Base-by-base conservation (phyloP, 345 rosid species). In the Pistacia vera region DNA sequence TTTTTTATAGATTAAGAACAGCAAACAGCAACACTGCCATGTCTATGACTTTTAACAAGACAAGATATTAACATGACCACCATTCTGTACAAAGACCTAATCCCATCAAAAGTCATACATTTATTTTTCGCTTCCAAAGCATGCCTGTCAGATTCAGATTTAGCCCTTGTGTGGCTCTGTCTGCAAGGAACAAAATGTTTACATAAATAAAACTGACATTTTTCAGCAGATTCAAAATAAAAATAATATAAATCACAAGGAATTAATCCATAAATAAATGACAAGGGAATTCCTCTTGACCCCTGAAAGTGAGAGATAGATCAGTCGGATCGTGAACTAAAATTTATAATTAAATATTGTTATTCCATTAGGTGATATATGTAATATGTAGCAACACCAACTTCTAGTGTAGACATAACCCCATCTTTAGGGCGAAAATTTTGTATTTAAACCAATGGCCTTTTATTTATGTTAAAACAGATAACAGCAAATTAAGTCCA, bases 121-220 rank as follows among this genome's bases (percentile, higher is more conserved):
- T 83, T 80, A 78, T 72, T 75, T 61, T 22, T 54, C 46, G 17
- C 30, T 66, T 28, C 61, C 56, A 55, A 30, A n/a, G 57, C 72
- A 44, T 18, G 17, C n/a, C 46, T 8, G 13, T 52, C 36, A 41
- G 66, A 33, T 30, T 63, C 20, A 36, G 4, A 46, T 14, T 82
- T 75, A 82, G 25, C 68, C 72, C 72, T 75, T 57, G 4, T 36
- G 72, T 30, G 72, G 44, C 58, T 68, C 80, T 57, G 55, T 78
- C 84, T 83, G 82, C 74, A 72, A 33, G 8, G 35, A 51, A 36
- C 3, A 20, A 28, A 48, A 54, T 4, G 8, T 20, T 22, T 30
- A 57, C 4, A 46, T 38, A 12, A 10, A 38, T 4, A 18, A 67
- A 79, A 11, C 44, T 12, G 14, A 61, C 49, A 51, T 33, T 14